phyloP scores from a whole-genome alignment of 1,139 yeast genomes.

The Hansenula lynferdii region DNA sequence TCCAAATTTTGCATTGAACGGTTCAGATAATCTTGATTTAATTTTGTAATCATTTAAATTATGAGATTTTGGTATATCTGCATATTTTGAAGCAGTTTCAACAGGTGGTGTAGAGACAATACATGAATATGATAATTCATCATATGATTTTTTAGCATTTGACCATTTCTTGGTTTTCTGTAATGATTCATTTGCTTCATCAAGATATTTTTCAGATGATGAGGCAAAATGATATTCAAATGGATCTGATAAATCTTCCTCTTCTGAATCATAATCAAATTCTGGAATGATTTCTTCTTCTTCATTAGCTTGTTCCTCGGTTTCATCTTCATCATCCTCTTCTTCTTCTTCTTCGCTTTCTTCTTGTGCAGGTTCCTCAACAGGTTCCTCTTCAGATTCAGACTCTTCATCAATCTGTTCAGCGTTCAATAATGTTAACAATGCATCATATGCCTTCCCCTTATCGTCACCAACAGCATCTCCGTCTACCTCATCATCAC shows the following conservation, averaged over 20 bases:
- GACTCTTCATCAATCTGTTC: constrained; percentile 37
- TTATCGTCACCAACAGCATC: constrained; percentile 17
- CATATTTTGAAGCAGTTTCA: constrained; percentile 7
- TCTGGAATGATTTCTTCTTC: constrained; percentile 17
- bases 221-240: constrained; percentile 72
- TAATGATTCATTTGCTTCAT: constrained; percentile 19
- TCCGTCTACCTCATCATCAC: constrained; percentile 10
- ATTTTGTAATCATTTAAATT: constrained; percentile 27
- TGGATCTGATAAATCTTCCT: constrained; percentile 46
- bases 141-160: constrained; percentile 8
- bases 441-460: constrained; percentile 66
- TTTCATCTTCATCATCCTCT: constrained; percentile 19
- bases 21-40: constrained; percentile 25
- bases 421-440: constrained; percentile 61
- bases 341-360: constrained; percentile 19
- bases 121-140: constrained; percentile 9
- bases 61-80: constrained; percentile 13
- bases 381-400: constrained; percentile 28
- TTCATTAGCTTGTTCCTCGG: constrained; percentile 19
- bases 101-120: constrained; percentile 16
- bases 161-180: constrained; percentile 11
- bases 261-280: constrained; percentile 20
- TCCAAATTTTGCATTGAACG: constrained; percentile 19
- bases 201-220: constrained; percentile 40
- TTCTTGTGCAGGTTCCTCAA: constrained; percentile 23